Evolutionary conservation across 768 basidiomycete genomes (phyloP), one percentile per base, ranked within the genome.

Genomic region (Gelatoporia subvermispora): DNA sequence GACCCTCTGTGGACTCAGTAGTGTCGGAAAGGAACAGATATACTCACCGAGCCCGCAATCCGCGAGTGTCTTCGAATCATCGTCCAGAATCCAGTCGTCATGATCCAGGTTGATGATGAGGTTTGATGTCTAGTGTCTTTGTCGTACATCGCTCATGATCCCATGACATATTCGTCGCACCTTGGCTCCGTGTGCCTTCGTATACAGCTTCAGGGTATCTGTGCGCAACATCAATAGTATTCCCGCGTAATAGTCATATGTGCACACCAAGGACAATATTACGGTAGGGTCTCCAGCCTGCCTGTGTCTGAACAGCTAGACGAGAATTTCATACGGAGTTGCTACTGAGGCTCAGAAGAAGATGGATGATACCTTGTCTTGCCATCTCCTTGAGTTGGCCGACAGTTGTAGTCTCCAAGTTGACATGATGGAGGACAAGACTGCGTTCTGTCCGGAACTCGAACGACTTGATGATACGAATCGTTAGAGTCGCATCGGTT

Each of bases 91-190:
- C 89, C 93, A 95, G 8, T 92, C 88, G 49, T 98, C 95, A 60
- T 94, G 80, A 60, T 96, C 93, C 49, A 98, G 77, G 66, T 99
- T 99, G 63, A 99, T 97, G 67, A 99, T 97, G 23, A 99, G 75
- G 69, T 99, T 98, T 25, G 88, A 88, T 1, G 94, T 95, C 95
- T 97, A 59, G 20, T 8, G 5, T 25, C 9, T 9, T 16, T n/a
- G n/a, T n/a, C 5, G 28, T 47, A 8, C 35, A 28, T 16, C 13
- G 4, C n/a, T 48, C 9, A 28, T 36, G 3, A 4, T 37, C 11
- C 21, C 39, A 17, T 16, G 22, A 23, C 22, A 37, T 8, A 41
- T 5, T 4, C 17, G 23, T 34, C 66, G 17, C 44, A 88, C 95
- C 79, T 99, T 99, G 46, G 92, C 78, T 10, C 94, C 93, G 61